Base-by-base conservation (phyloP, 2,329 filamentous ascomycete genomes). In the Botrytis aclada region DNA sequence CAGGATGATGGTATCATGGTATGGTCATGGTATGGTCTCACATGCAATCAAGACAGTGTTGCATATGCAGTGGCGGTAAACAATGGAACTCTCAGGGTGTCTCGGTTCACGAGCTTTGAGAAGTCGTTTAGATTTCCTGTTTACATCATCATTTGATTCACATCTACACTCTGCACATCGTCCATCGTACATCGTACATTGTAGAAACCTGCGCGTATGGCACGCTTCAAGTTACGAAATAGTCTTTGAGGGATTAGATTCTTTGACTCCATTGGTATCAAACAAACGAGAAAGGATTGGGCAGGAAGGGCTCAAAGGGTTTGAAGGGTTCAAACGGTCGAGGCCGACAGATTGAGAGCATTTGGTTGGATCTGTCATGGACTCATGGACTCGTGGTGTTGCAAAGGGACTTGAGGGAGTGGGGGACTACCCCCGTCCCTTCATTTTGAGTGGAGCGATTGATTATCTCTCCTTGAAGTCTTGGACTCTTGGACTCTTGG, bases 41-140 rank as follows among this genome's bases (percentile, higher is more conserved):
- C 29, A 39, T 51, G 45, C 45, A 66, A n/a, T 54, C 63, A 20
- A 66, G 63, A 66, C 32, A 47, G 29, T n/a, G 25, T 34, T 47
- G 67, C 67, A 70, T 70, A 70, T 47, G 67, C 67, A 70, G 67
- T 61, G 29, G 41, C 67, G 67, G 67, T 45, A 70, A 45, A 47
- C 29, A 18, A 61, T 70, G 67, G 67, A 70, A 41, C 54, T 37
- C 39, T 56, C 61, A 45, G n/a, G 61, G 61, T 32, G 39, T 56
- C 51, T 56, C 51, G 51, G 51, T 56, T 56, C 51, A 29, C 16
- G 51, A 56, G 51, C 32, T 41, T 62, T 20, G 25, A 43, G n/a
- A 29, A n/a, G n/a, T 12, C 18, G 37, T 29, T 16, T 29, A n/a
- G 60, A 20, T 62, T 62, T 62, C 51, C 51, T 29, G 14, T 54